Conservation (phyloP, 441 rosid species). For the Oxalis stricta region DNA sequence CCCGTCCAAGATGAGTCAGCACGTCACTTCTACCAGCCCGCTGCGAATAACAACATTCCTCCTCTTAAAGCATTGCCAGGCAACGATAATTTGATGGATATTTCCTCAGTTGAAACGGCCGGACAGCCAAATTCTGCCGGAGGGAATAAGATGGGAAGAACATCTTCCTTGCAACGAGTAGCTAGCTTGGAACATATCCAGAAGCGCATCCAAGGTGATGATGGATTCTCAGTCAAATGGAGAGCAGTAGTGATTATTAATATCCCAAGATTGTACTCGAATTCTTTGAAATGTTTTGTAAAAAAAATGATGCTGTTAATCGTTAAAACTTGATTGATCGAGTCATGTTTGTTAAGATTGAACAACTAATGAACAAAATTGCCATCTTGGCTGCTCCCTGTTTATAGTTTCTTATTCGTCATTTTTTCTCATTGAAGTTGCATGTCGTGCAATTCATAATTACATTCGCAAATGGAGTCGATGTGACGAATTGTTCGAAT, state of each 20-base stretch:
- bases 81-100: constrained; percentile 33
- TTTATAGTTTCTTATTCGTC: no score
- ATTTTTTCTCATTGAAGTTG: no score
- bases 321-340: no score
- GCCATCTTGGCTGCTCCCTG: no score
- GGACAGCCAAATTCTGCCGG: constrained; percentile 14
- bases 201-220: constrained; percentile 47
- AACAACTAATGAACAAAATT: no score
- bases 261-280: no score
- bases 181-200: constrained; percentile 89
- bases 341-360: no score
- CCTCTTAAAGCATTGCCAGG: constrained; percentile 19
- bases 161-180: constrained; percentile 67
- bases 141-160: constrained; percentile 41
- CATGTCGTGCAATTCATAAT: no score
- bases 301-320: no score
- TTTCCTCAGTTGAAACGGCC: constrained; percentile 32
- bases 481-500: no score
- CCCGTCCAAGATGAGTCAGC: constrained; percentile 36
- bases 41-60: constrained; percentile 16
- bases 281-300: no score
- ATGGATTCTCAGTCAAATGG: constrained; percentile 16
- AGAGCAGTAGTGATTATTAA: constrained; percentile 18
- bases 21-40: constrained; percentile 20
- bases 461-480: no score